Evolutionary conservation across 306 rosid genomes (phyloP), one percentile per base, ranked within the genome.

Genomic region (Fragaria iinumae): DNA sequence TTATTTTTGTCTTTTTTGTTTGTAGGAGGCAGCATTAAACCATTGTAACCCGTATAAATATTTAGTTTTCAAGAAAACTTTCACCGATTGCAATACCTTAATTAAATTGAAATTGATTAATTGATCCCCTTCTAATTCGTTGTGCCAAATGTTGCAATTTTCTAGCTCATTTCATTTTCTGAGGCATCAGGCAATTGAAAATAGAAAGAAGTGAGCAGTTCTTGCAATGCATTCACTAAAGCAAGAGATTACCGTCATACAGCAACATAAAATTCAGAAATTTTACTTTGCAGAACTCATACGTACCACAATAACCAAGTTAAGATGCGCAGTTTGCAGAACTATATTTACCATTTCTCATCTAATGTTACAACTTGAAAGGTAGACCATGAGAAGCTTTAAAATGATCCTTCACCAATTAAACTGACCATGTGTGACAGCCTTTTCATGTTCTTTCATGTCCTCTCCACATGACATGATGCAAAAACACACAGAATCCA

Each of bases 381-480:
- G 16, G 38, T 29, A n/a, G 27, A 38, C 70, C 14, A 66, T 18
- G 14, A 66, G 14, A 20, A 66, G 48, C 48, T 3, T 5, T 38
- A 38, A 38, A 38, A 38, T 38, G 41, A 38, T 5, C 41, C 41
- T 38, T 38, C 41, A 38, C 7, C 41, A 6, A 38, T 38, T 38
- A 38, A 38, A 38, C 69, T 43, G 63, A 17, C 74, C 97, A 85
- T 83, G 91, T 91, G 91, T 14, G 68, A 63, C 84, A 52, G 56
- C 62, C 69, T 76, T 12, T 69, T 66, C 48, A 77, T 75, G 72
- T 57, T 59, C 21, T 36, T 43, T 76, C 73, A 32, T 39, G 71
- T 52, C 64, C 21, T 75, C 79, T 29, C 67, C 88, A 80, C 90
- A 71, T 85, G 87, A 36, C 69, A 82, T 78, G 17, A 64, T 63